Percentiles rank a stretch among this genome's conserved stretches.
phyloP scores from a whole-genome alignment of 257 asterid genomes.

The Leonotis leonurus region DNA sequence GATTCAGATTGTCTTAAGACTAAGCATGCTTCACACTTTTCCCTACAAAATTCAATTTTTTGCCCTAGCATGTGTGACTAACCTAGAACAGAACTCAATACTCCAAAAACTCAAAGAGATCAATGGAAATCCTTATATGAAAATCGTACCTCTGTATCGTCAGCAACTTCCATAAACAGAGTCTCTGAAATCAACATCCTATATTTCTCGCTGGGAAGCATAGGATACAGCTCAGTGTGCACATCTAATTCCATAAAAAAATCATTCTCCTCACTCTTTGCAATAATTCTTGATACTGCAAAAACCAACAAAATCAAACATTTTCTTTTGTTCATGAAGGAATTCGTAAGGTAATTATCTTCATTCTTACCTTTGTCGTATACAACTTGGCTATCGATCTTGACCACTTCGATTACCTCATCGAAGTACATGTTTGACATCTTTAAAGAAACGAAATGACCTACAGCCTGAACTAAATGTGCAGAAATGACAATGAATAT shows the following conservation, averaged over 20 bases:
- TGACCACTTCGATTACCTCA: slow-evolving; percentile 43
- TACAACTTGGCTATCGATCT: slow-evolving; percentile 44
- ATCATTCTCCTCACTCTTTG: slow-evolving; percentile 42
- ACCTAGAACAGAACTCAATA: neutral
- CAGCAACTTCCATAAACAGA: slow-evolving; percentile 40
- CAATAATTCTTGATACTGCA: slow-evolving; percentile 73
- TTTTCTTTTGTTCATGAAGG: neutral
- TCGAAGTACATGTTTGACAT: slow-evolving; percentile 57
- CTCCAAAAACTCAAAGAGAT: no score
- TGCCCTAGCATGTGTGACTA: neutral
- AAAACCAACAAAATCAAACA: neutral
- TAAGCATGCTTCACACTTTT: no score
- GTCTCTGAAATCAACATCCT: slow-evolving; percentile 61
- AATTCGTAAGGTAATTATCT: neutral
- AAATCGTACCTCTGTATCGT: slow-evolving; percentile 36
- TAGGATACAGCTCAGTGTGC: slow-evolving; percentile 54
- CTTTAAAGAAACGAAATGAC: neutral
- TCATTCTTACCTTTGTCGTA: slow-evolving; percentile 60
- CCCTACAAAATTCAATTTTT: no score
- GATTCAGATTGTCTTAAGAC: no score
- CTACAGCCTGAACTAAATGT: neutral
- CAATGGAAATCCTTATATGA: neutral
- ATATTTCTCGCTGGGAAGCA: slow-evolving; percentile 42
- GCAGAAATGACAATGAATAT: neutral
- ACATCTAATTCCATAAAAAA: slow-evolving; percentile 42